Evolutionary conservation across 2,329 filamentous ascomycete species (phyloP).

Genomic region (Sodiomyces alkalinus): DNA sequence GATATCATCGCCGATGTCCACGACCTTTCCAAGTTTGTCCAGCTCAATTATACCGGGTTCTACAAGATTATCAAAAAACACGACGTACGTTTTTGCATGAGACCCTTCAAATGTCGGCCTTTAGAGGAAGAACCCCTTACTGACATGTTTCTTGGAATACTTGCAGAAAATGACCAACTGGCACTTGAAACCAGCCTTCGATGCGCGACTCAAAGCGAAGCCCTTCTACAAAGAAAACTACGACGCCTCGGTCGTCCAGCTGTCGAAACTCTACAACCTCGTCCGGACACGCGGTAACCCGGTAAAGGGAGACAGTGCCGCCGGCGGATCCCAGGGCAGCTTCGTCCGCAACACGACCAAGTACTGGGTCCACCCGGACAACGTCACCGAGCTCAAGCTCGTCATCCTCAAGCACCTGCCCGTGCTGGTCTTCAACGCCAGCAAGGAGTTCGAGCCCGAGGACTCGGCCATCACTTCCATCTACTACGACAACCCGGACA

Average conservation of each 20-base stretch:
- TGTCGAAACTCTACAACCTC: constrained; percentile 89
- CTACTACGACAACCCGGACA: constrained; percentile 92
- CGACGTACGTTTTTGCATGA: constrained; percentile 61
- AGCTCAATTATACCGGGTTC: constrained; percentile 96
- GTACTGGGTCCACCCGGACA: constrained; percentile 98
- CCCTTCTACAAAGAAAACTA: constrained; percentile 99
- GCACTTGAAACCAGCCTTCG: constrained; percentile 92
- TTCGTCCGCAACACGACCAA: constrained; percentile 97
- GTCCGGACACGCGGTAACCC: constrained; percentile 89
- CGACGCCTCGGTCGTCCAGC: constrained; percentile 84
- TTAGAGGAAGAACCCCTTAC: too few relatives aligned
- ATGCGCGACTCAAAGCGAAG: constrained; percentile 82
- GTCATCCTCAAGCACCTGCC: constrained; percentile 96
- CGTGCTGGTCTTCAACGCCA: constrained; percentile 91
- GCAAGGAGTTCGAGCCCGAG: constrained; percentile 83
- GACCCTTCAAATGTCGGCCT: too few relatives aligned
- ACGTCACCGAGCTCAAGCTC: constrained; percentile 94
- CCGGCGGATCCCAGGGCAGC: constrained; percentile 83
- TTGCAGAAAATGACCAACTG: constrained; percentile 79
- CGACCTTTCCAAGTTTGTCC: constrained; percentile 93
- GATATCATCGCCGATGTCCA: constrained; percentile 98
- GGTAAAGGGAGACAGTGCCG: constrained; percentile 78
- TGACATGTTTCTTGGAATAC: neutral
- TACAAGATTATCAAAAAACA: constrained; percentile 99
- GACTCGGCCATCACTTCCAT: constrained; percentile 96